Evolutionary conservation across 768 basidiomycete species (phyloP).

Genomic region (Xerocomellus chrysenteron): DNA sequence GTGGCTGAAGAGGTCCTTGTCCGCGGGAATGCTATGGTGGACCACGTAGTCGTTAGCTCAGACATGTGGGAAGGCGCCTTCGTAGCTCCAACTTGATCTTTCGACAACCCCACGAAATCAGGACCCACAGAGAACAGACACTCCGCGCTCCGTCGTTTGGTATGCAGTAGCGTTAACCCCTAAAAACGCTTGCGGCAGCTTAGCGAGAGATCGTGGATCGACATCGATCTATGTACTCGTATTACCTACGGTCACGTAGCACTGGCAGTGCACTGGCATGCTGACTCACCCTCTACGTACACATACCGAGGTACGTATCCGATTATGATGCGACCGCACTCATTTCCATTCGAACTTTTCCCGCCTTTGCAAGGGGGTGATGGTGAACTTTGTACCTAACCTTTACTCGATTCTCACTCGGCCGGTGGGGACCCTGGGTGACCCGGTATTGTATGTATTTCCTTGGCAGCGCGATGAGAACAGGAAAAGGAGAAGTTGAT

Average conservation of each 20-base stretch:
- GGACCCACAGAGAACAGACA: background rate
- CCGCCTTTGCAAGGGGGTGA: background rate
- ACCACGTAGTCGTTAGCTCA: conserved; percentile 23
- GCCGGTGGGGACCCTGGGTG: background rate
- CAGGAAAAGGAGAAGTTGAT: conserved; percentile 18
- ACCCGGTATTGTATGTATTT: background rate
- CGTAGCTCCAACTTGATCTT: background rate
- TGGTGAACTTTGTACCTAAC: conserved; percentile 21
- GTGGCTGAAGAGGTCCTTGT: conserved; percentile 9
- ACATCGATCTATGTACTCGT: conserved; percentile 11
- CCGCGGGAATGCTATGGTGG: conserved; percentile 20
- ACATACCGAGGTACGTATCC: conserved; percentile 1
- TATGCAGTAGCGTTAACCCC: conserved; percentile 5
- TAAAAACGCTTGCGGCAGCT: background rate
- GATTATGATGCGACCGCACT: conserved; percentile 7
- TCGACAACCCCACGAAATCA: conserved; percentile 1
- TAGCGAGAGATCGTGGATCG: conserved; percentile 10
- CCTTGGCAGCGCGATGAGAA: conserved; percentile 2
- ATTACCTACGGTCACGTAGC: conserved; percentile 7
- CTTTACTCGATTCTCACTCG: conserved; percentile 7
- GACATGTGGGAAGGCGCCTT: conserved; percentile 21
- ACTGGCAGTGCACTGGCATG: background rate
- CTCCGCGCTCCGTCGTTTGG: background rate
- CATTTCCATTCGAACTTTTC: conserved; percentile 5
- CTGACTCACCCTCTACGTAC: conserved; percentile 8